Percentiles rank a stretch among this genome's conserved stretches.
phyloP scores from a whole-genome alignment of 2,329 filamentous ascomycete species.

The Nigrospora sphaerica region DNA sequence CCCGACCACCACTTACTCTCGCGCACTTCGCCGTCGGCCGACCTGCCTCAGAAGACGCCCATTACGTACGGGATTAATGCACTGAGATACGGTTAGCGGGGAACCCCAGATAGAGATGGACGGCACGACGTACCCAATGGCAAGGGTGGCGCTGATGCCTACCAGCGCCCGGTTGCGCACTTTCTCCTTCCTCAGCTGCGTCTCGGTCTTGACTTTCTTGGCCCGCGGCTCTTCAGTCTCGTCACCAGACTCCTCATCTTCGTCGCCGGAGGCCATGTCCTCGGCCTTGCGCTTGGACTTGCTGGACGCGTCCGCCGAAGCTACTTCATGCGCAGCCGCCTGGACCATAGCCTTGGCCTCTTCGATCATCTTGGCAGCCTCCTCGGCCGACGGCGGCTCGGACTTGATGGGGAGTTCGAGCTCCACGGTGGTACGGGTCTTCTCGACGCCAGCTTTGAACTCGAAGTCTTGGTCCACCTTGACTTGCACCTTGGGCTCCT shows the following conservation, averaged over 20 bases:
- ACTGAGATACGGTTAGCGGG: slow-evolving; percentile 9
- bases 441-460: slow-evolving; percentile 51
- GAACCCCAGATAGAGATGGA: slow-evolving; percentile 13
- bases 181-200: slow-evolving; percentile 75
- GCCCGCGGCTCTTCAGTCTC: slow-evolving; percentile 36
- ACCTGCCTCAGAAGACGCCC: slow-evolving; percentile 34
- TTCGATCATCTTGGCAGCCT: slow-evolving; percentile 76
- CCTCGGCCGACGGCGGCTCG: slow-evolving; percentile 66
- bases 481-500: slow-evolving; percentile 58
- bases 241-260: slow-evolving; percentile 38
- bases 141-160: slow-evolving; percentile 79
- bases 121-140: slow-evolving; percentile 71
- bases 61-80: slow-evolving; percentile 45
- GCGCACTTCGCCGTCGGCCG: no score
- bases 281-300: slow-evolving; percentile 68
- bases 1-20: no score
- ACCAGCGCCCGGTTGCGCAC: slow-evolving; percentile 80
- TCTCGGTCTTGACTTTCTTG: slow-evolving; percentile 78
- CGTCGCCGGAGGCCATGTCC: slow-evolving; percentile 61
- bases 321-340: slow-evolving; percentile 37
- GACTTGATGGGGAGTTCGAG: slow-evolving; percentile 62
- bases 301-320: slow-evolving; percentile 31
- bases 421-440: slow-evolving; percentile 65
- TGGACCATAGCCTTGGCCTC: slow-evolving; percentile 86
- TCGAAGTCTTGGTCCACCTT: slow-evolving; percentile 56